phyloP scores from a whole-genome alignment of 2,329 filamentous ascomycete genomes.

The Paradendryphiella salina region DNA sequence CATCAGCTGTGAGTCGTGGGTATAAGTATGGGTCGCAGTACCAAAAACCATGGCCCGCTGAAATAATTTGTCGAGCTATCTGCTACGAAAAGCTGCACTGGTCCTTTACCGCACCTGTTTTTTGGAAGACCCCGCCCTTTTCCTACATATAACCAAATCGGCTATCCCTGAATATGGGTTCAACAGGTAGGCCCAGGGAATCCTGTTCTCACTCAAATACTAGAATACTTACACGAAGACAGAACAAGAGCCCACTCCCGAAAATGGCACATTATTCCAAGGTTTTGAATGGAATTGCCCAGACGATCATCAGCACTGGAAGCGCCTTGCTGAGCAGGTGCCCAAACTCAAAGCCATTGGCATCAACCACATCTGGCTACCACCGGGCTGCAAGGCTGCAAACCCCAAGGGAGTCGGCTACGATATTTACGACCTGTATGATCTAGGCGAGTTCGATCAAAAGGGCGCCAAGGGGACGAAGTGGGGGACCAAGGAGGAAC shows the following conservation, averaged over 20 bases:
- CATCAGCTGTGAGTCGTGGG: slow-evolving; percentile 8
- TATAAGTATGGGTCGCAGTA: slow-evolving; percentile 11
- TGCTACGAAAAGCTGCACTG: neutral
- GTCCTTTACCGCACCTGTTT: neutral
- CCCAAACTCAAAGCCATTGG: slow-evolving; percentile 62
- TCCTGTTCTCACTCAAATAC: neutral
- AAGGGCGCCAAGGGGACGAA: slow-evolving; percentile 66
- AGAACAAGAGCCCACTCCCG: slow-evolving; percentile 40
- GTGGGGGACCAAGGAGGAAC: slow-evolving; percentile 68
- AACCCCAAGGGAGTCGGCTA: slow-evolving; percentile 64
- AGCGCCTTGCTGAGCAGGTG: slow-evolving; percentile 58
- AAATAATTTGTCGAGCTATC: neutral
- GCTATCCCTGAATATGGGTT: slow-evolving; percentile 24
- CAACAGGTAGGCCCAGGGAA: slow-evolving; percentile 27
- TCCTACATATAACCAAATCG: too few relatives aligned
- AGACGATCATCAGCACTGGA: slow-evolving; percentile 63
- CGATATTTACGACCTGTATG: slow-evolving; percentile 67
- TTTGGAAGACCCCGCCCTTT: neutral
- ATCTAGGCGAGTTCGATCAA: slow-evolving; percentile 73
- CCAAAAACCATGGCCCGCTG: neutral
- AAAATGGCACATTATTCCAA: slow-evolving; percentile 61
- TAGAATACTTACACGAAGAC: slow-evolving; percentile 10
- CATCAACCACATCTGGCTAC: slow-evolving; percentile 62
- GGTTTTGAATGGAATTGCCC: slow-evolving; percentile 74
- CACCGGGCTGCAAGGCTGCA: slow-evolving; percentile 70